Evolutionary conservation across 768 basidiomycete genomes (phyloP).

Genomic region (Lactarius hatsudake): DNA sequence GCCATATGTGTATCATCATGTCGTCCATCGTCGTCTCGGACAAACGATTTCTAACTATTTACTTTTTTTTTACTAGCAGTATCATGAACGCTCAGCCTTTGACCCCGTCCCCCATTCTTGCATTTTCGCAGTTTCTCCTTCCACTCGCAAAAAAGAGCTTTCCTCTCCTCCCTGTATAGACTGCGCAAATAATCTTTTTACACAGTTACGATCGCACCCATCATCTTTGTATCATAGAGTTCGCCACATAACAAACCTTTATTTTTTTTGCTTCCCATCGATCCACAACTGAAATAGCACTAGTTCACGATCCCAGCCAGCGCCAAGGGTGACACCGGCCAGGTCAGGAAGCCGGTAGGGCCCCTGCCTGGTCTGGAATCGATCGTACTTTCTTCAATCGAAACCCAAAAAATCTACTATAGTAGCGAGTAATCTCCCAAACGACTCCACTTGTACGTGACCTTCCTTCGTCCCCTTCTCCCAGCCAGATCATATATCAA

Average conservation of each 20-base stretch:
- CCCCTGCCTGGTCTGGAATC: not conserved
- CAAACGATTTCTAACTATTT: constrained; percentile 16
- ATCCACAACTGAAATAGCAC: not conserved
- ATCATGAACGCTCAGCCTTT: not conserved
- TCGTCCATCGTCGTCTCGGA: not conserved
- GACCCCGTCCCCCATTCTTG: not conserved
- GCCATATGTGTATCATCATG: constrained; percentile 5
- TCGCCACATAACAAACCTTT: not conserved
- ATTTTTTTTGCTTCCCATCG: not conserved
- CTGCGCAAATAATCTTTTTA: constrained; percentile 2
- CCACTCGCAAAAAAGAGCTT: constrained; percentile 3
- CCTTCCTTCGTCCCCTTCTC: not conserved
- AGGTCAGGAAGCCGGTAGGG: not conserved
- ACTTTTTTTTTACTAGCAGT: not conserved
- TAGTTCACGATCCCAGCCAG: not conserved
- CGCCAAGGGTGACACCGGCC: not conserved
- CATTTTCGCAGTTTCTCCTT: constrained; percentile 6
- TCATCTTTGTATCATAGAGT: constrained; percentile 18
- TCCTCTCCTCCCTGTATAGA: constrained; percentile 9
- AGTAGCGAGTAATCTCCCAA: not conserved
- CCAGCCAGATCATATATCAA: constrained; percentile 2
- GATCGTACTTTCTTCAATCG: not conserved
- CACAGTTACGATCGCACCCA: constrained; percentile 15
- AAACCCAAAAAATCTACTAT: not conserved
- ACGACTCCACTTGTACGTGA: not conserved